A percentile compares a stretch with the other conserved stretches of the same genome.
Evolutionary conservation across 306 rosid species (phyloP).

Genomic region (Rosa chinensis): DNA sequence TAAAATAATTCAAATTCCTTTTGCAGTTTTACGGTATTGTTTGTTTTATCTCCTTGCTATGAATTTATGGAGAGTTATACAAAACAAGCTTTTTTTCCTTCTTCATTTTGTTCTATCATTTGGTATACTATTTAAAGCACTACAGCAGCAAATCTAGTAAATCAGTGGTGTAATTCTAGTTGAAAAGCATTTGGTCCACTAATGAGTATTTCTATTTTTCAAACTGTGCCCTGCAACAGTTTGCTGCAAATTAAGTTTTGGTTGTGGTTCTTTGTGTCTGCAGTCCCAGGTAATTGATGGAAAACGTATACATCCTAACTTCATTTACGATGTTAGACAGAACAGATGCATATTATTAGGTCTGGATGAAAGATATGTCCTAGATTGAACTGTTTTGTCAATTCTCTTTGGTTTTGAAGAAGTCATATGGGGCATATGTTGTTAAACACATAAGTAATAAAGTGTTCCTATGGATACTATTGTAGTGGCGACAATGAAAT

Average conservation of each 20-base stretch:
- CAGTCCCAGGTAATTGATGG: not conserved
- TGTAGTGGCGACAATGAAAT: not conserved
- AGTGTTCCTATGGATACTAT: not conserved
- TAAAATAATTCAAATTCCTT: not conserved
- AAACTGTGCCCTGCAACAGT: not conserved
- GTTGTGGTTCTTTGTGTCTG: not conserved
- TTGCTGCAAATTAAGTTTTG: not conserved
- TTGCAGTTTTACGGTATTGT: not conserved
- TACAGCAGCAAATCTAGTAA: not conserved
- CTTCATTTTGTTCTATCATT: not conserved
- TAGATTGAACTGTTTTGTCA: not conserved
- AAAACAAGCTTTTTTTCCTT: not conserved
- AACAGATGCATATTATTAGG: not conserved
- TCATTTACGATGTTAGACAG: not conserved
- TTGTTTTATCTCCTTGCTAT: not conserved
- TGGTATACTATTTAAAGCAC: not conserved
- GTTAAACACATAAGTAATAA: constrained; percentile 1
- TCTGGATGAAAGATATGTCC: not conserved
- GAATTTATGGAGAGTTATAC: not conserved
- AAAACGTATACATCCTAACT: not conserved
- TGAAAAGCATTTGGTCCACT: not conserved
- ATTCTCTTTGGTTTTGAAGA: not conserved
- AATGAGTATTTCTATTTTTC: too few species aligned
- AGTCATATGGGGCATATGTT: not conserved
- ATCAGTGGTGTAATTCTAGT: too few species aligned